Conservation (phyloP, 176 grass and related monocot species). For the Metroxylon sagu region DNA sequence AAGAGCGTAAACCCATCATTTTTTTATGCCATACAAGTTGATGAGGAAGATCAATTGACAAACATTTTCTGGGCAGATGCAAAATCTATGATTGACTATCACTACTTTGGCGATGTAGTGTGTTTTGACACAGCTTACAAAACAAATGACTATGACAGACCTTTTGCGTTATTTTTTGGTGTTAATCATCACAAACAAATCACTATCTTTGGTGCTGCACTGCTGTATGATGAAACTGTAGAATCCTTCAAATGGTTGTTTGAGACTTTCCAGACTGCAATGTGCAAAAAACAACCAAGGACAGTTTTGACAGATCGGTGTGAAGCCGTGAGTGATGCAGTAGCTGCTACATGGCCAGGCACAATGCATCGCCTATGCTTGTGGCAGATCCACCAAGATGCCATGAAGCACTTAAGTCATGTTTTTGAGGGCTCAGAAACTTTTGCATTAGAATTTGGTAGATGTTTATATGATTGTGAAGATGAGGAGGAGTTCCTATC, state of each 20-base stretch:
- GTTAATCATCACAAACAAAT: slow-evolving; percentile 82
- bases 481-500: slow-evolving; percentile 55
- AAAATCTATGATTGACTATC: slow-evolving; percentile 62
- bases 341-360: slow-evolving; percentile 51
- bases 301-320: slow-evolving; percentile 54
- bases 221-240: slow-evolving; percentile 56
- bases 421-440: slow-evolving; percentile 37
- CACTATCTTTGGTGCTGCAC: slow-evolving; percentile 57
- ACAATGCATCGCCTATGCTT: slow-evolving; percentile 43
- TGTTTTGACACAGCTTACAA: slow-evolving; percentile 74
- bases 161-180: slow-evolving; percentile 62
- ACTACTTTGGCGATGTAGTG: slow-evolving; percentile 71
- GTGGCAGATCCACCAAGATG: slow-evolving; percentile 58
- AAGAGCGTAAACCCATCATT: slow-evolving; percentile 73
- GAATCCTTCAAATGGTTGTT: slow-evolving; percentile 83
- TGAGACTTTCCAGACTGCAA: slow-evolving; percentile 60
- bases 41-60: slow-evolving; percentile 67
- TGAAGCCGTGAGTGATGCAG: slow-evolving; percentile 36
- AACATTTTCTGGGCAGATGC: slow-evolving; percentile 81
- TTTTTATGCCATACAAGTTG: slow-evolving; percentile 79
- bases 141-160: slow-evolving; percentile 48
- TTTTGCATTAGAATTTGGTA: slow-evolving; percentile 57
- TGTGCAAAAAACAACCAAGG: slow-evolving; percentile 75
- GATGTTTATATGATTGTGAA: slow-evolving; percentile 51
- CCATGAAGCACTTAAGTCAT: slow-evolving; percentile 39